phyloP scores from a whole-genome alignment of 192 early-diverging fungal species.

The Coemansia interrupta region DNA sequence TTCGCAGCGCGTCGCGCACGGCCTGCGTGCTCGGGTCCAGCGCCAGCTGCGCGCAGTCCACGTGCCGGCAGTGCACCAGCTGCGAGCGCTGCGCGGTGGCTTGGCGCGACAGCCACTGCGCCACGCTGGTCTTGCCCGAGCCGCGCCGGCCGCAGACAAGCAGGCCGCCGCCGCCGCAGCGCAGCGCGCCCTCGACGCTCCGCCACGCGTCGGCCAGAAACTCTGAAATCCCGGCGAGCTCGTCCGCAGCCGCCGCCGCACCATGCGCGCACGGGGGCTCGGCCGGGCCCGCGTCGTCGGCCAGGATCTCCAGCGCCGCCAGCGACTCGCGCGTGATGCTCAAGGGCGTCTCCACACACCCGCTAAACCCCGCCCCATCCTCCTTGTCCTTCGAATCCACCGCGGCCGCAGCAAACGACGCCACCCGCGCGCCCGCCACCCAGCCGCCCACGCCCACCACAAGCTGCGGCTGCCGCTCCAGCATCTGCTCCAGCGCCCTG shows the following conservation, averaged over 20 bases:
- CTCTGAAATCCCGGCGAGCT: constrained; percentile 26
- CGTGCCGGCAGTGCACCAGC: constrained; percentile 24
- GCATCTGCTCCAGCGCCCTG: not conserved
- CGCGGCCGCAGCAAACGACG: constrained; percentile 4
- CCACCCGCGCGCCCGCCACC: constrained; percentile 5
- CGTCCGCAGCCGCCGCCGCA: too few relatives aligned
- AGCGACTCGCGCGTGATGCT: constrained; percentile 10
- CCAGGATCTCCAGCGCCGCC: constrained; percentile 8
- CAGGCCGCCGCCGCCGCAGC: constrained; percentile 56
- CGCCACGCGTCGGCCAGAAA: constrained; percentile 35
- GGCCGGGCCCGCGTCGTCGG: not conserved
- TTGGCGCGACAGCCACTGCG: constrained; percentile 38
- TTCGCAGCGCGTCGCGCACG: constrained; percentile 20
- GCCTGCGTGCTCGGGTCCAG: constrained; percentile 19
- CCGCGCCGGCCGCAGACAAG: constrained; percentile 69
- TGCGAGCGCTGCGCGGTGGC: constrained; percentile 15
- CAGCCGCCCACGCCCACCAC: constrained; percentile 16
- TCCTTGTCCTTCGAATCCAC: not conserved
- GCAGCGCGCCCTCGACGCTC: constrained; percentile 25
- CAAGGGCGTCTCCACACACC: constrained; percentile 14
- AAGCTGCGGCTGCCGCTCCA: not conserved
- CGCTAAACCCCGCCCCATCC: not conserved
- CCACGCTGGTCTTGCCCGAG: constrained; percentile 70
- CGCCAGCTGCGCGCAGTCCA: constrained; percentile 26
- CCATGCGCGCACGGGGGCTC: too few relatives aligned